A percentile compares a stretch with the other conserved stretches of the same genome.
phyloP scores from a whole-genome alignment of 352 stramenopile genomes.

The Globisporangium spinosum region DNA sequence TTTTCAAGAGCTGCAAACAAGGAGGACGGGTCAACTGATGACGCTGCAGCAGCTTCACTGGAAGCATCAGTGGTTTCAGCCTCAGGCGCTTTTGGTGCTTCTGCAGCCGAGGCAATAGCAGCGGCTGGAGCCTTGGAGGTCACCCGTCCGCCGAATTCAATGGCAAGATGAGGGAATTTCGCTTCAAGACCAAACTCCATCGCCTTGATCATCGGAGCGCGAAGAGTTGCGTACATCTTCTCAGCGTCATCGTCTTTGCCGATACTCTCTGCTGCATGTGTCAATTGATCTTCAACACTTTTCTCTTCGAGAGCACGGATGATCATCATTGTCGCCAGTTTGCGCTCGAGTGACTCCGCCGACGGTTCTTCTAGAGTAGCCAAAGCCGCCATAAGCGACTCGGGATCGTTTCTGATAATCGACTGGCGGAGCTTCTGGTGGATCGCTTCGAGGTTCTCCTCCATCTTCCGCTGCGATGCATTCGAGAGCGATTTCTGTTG shows the following conservation, averaged over 20 bases:
- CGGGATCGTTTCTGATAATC: conserved; percentile 61
- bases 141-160: conserved; percentile 7
- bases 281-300: conserved; percentile 50
- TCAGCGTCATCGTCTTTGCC: conserved; percentile 15
- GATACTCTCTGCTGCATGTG: conserved; percentile 23
- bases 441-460: conserved; percentile 36
- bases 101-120: neutral
- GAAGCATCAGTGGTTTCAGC: neutral
- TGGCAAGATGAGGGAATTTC: conserved; percentile 39
- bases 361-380: conserved; percentile 64
- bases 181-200: conserved; percentile 56
- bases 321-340: conserved; percentile 81
- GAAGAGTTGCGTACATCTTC: conserved; percentile 27
- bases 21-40: conserved; percentile 31
- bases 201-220: conserved; percentile 40
- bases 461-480: conserved; percentile 32
- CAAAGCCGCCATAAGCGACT: conserved; percentile 65
- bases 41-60: neutral
- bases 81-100: neutral
- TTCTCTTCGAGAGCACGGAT: conserved; percentile 77
- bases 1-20: conserved; percentile 55
- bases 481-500: conserved; percentile 27
- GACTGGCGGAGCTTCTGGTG: conserved; percentile 54
- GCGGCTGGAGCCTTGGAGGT: neutral
- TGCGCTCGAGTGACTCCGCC: conserved; percentile 60